Evolutionary conservation across 2,329 filamentous ascomycete genomes (phyloP).

Genomic region (Massarina eburnea): DNA sequence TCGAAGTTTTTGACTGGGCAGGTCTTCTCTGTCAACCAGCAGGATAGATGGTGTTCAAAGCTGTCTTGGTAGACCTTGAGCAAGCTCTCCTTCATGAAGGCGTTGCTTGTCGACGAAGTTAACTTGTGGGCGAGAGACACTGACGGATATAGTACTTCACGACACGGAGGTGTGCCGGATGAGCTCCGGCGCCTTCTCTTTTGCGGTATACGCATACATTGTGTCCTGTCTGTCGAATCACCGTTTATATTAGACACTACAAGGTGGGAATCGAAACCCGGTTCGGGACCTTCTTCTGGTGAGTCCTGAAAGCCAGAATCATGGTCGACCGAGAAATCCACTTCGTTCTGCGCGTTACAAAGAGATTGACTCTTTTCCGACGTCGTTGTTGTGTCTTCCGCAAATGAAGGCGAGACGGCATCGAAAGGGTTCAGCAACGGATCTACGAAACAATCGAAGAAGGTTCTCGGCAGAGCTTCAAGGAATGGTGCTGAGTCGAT

Average conservation of each 20-base stretch:
- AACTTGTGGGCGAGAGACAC: slow-evolving; percentile 30
- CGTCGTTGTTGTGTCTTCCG: neutral
- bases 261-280: no score
- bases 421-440: neutral
- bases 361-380: neutral
- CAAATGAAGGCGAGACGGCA: no score
- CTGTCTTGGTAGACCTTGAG: slow-evolving; percentile 58
- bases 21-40: slow-evolving; percentile 57
- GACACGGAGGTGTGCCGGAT: slow-evolving; percentile 20
- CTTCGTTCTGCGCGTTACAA: neutral
- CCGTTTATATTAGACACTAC: neutral
- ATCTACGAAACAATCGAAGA: slow-evolving; percentile 13
- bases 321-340: neutral
- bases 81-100: slow-evolving; percentile 48
- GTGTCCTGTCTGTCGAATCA: neutral
- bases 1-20: slow-evolving; percentile 51
- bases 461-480: slow-evolving; percentile 29
- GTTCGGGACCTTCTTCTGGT: neutral
- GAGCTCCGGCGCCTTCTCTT: slow-evolving; percentile 31
- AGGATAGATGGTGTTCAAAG: slow-evolving; percentile 56
- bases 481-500: slow-evolving; percentile 29
- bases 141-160: slow-evolving; percentile 20
- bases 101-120: slow-evolving; percentile 38
- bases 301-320: neutral
- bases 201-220: slow-evolving; percentile 9